Evolutionary conservation across 2,329 filamentous ascomycete species (phyloP).

Genomic region (Colletotrichum tropicale): DNA sequence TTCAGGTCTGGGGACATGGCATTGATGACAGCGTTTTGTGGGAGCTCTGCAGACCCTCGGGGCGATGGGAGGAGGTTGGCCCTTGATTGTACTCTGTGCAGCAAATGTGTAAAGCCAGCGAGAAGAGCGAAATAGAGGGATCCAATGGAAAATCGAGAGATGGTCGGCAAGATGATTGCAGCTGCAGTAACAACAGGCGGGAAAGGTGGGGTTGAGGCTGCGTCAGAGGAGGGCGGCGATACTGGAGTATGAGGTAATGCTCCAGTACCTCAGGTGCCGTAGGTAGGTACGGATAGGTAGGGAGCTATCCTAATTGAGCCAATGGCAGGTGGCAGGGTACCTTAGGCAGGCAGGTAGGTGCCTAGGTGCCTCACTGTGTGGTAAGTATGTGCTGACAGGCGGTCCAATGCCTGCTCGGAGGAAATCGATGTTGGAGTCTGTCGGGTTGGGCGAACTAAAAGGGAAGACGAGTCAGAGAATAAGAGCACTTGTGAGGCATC

Average conservation of each 20-base stretch:
- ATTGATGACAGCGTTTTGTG: background rate
- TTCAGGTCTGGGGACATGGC: conserved; percentile 18
- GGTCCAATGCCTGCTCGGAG: background rate
- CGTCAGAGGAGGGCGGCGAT: conserved; percentile 14
- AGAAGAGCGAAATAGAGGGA: background rate
- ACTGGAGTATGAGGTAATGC: conserved; percentile 11
- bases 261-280: background rate
- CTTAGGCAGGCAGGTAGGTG: background rate
- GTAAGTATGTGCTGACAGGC: background rate
- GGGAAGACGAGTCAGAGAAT: background rate
- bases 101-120: background rate
- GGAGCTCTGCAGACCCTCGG: background rate
- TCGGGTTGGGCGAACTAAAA: background rate
- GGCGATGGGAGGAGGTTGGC: background rate
- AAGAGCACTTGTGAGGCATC: background rate
- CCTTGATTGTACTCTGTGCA: background rate
- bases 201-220: conserved; percentile 11
- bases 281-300: background rate
- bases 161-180: conserved; percentile 1
- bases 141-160: background rate
- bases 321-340: background rate
- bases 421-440: background rate
- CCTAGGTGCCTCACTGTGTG: background rate
- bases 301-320: background rate
- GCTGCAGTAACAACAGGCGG: background rate